Conservation (phyloP, 1,284 basidiomycete species). For the Tetrapyrgos nigripes region DNA sequence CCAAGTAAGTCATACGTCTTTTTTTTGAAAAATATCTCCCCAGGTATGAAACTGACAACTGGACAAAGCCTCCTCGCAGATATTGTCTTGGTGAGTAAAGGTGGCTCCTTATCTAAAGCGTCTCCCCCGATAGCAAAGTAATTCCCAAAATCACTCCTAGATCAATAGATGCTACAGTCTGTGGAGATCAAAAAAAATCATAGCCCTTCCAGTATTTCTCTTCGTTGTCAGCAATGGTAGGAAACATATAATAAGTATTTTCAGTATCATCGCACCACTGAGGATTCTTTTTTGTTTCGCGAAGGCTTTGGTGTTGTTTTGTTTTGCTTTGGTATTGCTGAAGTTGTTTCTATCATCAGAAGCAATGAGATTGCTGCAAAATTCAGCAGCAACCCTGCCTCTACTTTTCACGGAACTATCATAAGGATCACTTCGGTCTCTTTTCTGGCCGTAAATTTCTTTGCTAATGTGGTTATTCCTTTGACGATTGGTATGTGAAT, state of each 20-base stretch:
- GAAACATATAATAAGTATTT: neutral
- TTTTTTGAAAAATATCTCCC: too few species aligned
- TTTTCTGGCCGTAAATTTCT: neutral
- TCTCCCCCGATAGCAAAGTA: too few species aligned
- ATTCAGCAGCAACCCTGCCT: too few species aligned
- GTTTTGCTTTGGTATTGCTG: neutral
- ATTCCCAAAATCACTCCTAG: too few species aligned
- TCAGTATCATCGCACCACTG: too few species aligned
- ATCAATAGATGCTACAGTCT: neutral
- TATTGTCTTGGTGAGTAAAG: neutral
- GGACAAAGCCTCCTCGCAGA: neutral
- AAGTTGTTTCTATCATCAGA: neutral
- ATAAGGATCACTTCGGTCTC: neutral
- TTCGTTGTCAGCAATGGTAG: neutral
- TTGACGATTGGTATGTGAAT: neutral
- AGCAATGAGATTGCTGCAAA: too few species aligned
- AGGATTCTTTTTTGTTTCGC: neutral
- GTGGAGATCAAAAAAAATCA: neutral
- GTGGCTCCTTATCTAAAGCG: too few species aligned
- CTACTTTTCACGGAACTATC: neutral
- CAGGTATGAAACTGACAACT: too few species aligned
- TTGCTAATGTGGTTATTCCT: neutral
- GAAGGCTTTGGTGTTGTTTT: neutral
- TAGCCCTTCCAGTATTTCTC: neutral
- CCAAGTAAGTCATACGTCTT: too few species aligned